Percentiles rank a stretch among this genome's conserved stretches.
These are phyloP conservation scores for Arthrinium puccinioides DNA, from an alignment of 2,329 filamentous ascomycete species.

Conservation along the genomic window DNA sequence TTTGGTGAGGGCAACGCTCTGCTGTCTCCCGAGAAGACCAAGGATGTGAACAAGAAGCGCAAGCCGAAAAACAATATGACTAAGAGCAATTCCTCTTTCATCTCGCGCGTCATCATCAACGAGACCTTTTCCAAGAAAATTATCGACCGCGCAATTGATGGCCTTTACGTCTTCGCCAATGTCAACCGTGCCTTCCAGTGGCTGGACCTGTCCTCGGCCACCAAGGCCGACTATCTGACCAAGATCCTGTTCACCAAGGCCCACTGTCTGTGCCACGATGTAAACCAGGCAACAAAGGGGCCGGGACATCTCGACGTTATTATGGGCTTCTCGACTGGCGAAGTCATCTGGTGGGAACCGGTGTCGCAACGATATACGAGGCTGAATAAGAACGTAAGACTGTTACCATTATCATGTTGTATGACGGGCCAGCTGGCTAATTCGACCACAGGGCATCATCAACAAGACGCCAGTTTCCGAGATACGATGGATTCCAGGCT, in stretches of 20 bases:
- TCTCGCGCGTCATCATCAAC: conserved; percentile 90
- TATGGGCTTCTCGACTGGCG: conserved; percentile 92
- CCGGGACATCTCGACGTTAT: conserved; percentile 78
- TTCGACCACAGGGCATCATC: conserved; percentile 63
- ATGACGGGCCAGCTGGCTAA: not conserved
- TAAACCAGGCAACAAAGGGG: conserved; percentile 77
- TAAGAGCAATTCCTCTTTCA: conserved; percentile 97
- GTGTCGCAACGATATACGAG: conserved; percentile 93
- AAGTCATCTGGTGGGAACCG: conserved; percentile 98
- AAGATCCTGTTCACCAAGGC: conserved; percentile 97
- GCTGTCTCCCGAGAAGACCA: conserved; percentile 54
- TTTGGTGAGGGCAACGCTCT: conserved; percentile 85
- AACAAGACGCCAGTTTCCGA: conserved; percentile 79
- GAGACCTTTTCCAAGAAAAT: conserved; percentile 74
- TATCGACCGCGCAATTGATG: conserved; percentile 69
- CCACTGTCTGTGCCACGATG: conserved; percentile 89
- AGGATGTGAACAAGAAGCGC: conserved; percentile 71
- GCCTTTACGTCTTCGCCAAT: conserved; percentile 87
- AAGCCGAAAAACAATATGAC: conserved; percentile 98
- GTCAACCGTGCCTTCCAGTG: conserved; percentile 94
- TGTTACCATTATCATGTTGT: not conserved
- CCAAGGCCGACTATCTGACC: conserved; percentile 81
- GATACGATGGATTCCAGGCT: conserved; percentile 89
- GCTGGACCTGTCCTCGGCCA: conserved; percentile 76
- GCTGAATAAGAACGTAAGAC: conserved; percentile 80